Evolutionary conservation across 2,329 filamentous ascomycete species (phyloP).

Genomic region (Claviceps arundinis): DNA sequence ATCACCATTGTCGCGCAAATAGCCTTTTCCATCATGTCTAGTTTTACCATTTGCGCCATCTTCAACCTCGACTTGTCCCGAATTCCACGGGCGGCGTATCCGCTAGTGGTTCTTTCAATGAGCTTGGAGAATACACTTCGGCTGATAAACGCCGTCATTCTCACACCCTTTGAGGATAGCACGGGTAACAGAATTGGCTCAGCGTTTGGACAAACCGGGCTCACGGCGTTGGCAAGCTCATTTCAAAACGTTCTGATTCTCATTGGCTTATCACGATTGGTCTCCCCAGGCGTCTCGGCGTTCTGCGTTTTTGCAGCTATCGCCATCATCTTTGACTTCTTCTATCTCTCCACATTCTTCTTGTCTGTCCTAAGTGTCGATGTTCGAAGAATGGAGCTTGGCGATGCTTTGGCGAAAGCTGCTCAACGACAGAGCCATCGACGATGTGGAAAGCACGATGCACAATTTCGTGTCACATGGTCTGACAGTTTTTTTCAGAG

Average conservation of each 20-base stretch:
- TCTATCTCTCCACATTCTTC: slow-evolving; percentile 70
- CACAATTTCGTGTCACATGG: slow-evolving; percentile 30
- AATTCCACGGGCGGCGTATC: slow-evolving; percentile 62
- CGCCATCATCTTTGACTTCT: slow-evolving; percentile 62
- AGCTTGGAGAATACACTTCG: slow-evolving; percentile 70
- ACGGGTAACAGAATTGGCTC: slow-evolving; percentile 58
- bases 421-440: slow-evolving; percentile 27
- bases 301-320: slow-evolving; percentile 68
- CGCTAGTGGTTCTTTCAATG: slow-evolving; percentile 62
- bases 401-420: slow-evolving; percentile 53
- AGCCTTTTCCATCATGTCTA: slow-evolving; percentile 59
- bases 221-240: slow-evolving; percentile 54
- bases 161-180: slow-evolving; percentile 54
- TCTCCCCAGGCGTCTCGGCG: slow-evolving; percentile 56
- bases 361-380: slow-evolving; percentile 68
- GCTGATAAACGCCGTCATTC: slow-evolving; percentile 63
- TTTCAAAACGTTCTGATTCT: slow-evolving; percentile 57
- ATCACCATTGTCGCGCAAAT: slow-evolving; percentile 59
- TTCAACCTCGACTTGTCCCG: slow-evolving; percentile 62
- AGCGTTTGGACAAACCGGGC: slow-evolving; percentile 60
- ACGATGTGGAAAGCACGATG: slow-evolving; percentile 11
- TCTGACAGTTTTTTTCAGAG: slow-evolving; percentile 48
- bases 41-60: slow-evolving; percentile 66
- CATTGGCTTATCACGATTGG: slow-evolving; percentile 49
- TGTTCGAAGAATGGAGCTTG: slow-evolving; percentile 61